Evolutionary conservation across 2,329 filamentous ascomycete genomes (phyloP).

Genomic region (Blastomyces gilchristii): DNA sequence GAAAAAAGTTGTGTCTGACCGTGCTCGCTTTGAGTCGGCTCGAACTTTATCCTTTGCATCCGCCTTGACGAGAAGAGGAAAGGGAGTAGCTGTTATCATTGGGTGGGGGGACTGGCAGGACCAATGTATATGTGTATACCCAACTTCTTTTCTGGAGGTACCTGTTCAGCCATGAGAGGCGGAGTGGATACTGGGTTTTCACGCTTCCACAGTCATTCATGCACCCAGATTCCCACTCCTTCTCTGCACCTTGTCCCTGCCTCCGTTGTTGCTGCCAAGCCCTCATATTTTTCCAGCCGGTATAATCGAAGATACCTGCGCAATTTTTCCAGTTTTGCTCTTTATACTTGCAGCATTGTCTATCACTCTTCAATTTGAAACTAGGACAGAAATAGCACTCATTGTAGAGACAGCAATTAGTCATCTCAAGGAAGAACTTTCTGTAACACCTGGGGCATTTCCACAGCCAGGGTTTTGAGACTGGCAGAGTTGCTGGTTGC

Average conservation of each 20-base stretch:
- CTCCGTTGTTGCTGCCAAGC: slow-evolving; percentile 29
- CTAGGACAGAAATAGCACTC: background rate
- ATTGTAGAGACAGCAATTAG: background rate
- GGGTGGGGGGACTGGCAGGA: background rate
- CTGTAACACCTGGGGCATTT: background rate
- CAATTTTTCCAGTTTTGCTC: background rate
- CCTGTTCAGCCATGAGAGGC: background rate
- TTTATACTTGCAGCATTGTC: background rate
- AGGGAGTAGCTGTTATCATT: no score
- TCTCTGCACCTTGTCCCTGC: slow-evolving; percentile 4
- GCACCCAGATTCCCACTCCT: slow-evolving; percentile 7
- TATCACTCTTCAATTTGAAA: background rate
- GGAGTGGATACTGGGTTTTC: no score
- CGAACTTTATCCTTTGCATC: background rate
- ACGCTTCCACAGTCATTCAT: background rate
- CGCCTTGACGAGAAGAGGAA: background rate
- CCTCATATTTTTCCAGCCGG: slow-evolving; percentile 41
- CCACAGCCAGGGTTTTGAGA: background rate
- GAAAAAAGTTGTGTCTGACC: no score
- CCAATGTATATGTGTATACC: no score
- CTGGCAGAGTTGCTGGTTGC: background rate
- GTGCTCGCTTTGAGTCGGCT: background rate
- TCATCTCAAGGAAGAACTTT: background rate
- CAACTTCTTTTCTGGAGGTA: background rate
- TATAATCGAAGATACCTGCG: slow-evolving; percentile 38